phyloP scores from a whole-genome alignment of 192 early-diverging fungal genomes.

The Linderina pennispora region DNA sequence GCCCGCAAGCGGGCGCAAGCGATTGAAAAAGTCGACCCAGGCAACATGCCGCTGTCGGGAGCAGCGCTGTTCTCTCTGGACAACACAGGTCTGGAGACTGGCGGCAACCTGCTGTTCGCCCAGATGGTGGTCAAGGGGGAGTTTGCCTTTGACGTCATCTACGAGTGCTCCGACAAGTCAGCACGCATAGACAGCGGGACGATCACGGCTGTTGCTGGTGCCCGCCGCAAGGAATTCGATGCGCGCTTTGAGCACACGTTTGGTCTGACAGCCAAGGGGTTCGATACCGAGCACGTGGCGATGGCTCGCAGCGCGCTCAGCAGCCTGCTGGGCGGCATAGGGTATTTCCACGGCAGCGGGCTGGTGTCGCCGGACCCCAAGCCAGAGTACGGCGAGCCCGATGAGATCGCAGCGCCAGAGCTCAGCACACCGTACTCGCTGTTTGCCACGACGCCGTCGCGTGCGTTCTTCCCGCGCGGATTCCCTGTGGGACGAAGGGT shows the following conservation, averaged over 20 bases:
- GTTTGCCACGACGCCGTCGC: constrained; percentile 77
- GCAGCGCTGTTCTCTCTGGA: constrained; percentile 51
- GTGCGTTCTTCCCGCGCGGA: constrained; percentile 95
- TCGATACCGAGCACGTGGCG: constrained; percentile 45
- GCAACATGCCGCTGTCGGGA: constrained; percentile 50
- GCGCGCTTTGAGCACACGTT: constrained; percentile 68
- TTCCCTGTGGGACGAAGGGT: constrained; percentile 97
- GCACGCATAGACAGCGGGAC: constrained; percentile 16
- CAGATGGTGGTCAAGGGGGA: constrained; percentile 32
- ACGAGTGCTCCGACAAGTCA: constrained; percentile 17
- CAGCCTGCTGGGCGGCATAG: constrained; percentile 86
- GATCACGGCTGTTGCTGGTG: constrained; percentile 11
- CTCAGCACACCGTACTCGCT: constrained; percentile 60
- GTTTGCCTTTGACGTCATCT: constrained; percentile 37
- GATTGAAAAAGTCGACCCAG: constrained; percentile 5
- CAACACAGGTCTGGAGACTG: constrained; percentile 30
- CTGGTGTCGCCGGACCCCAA: constrained; percentile 47
- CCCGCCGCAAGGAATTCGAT: constrained; percentile 52
- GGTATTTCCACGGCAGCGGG: constrained; percentile 49
- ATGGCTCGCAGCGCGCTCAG: constrained; percentile 73
- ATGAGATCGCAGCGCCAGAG: constrained; percentile 51
- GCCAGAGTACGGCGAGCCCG: constrained; percentile 54
- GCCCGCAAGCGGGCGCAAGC: constrained; percentile 5
- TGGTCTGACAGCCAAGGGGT: constrained; percentile 60
- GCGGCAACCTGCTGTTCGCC: constrained; percentile 15